Base-by-base conservation (phyloP, 106 monocot species). In the Platanthera zijinensis region DNA sequence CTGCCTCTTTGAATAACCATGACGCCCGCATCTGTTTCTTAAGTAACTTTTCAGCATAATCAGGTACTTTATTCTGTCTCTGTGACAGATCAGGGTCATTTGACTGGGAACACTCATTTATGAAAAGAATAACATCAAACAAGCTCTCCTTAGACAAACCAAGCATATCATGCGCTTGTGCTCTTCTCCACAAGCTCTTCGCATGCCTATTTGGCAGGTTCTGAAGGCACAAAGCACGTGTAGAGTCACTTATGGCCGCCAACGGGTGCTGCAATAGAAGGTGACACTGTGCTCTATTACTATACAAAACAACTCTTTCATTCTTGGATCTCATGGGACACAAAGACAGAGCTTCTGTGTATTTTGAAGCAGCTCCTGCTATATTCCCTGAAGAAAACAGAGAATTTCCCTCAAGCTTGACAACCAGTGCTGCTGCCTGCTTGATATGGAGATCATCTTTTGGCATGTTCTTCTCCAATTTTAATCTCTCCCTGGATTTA, bases 1-100 rank as follows among this genome's bases (percentile, higher is more conserved):
- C 91, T 66, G 97, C 97, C 73, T 97, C 97, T 85, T 91, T 88
- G 80, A 97, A 97, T 77, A 94, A 73, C 97, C 97, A 97, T 47
- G 94, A 88, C 46, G 86, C 84, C 67, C 87, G 80, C 91, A 97
- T 97, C 77, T 94, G 94, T 75, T 94, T 97, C 86, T 93, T 94
- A 50, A 94, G 89, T 66, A 97, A 79, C 50, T 82, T 86, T 74
- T 94, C 93, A 57, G 94, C 97, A 88, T 97, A 94, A 88, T 97
- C 91, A 52, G 91, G 97, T 70, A 97, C 91, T 82, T 89, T 96
- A 64, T 89, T 89, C 64, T 91, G 93, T 78, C 80, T 91, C 76
- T 87, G 28, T 4, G 92, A 87, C n/a, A 90, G 75, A 54, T 93
- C 90, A 51, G 89, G 91, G 88, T 92, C 89, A 80, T 81, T 89